Conservation (phyloP, 1,284 basidiomycete genomes). For the Moesziomyces globuligerus region DNA sequence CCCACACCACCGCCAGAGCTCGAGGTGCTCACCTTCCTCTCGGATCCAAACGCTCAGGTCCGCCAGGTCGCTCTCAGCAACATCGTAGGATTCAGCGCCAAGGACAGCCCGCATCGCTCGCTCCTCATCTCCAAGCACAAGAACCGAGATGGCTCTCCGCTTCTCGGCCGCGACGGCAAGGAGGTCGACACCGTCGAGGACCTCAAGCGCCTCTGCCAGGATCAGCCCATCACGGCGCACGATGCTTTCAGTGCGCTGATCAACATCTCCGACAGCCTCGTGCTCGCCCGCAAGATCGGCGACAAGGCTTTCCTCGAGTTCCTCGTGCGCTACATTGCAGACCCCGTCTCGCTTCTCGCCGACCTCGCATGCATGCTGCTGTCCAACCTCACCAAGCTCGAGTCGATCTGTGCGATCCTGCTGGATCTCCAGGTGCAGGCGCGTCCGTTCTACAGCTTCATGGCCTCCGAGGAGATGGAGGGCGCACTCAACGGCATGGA, state of each 20-base stretch:
- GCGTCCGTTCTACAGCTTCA: constrained; percentile 61
- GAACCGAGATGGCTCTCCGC: constrained; percentile 48
- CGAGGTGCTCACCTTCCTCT: constrained; percentile 84
- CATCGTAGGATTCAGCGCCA: constrained; percentile 71
- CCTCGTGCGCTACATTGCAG: constrained; percentile 88
- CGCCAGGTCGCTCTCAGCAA: constrained; percentile 86
- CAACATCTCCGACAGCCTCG: constrained; percentile 87
- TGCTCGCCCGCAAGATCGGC: constrained; percentile 76
- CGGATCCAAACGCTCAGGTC: constrained; percentile 86
- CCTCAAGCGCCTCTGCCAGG: constrained; percentile 83
- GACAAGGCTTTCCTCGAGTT: constrained; percentile 83
- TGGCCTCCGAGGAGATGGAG: constrained; percentile 55
- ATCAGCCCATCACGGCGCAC: constrained; percentile 83
- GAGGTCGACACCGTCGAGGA: constrained; percentile 70
- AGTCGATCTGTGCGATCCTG: constrained; percentile 76
- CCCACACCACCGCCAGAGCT: constrained; percentile 47
- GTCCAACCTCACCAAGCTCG: constrained; percentile 88
- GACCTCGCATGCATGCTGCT: constrained; percentile 96
- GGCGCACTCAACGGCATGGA: constrained; percentile 58
- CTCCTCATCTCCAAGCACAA: constrained; percentile 58
- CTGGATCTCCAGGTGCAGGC: constrained; percentile 72
- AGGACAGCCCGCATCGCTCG: constrained; percentile 50
- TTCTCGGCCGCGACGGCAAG: constrained; percentile 55
- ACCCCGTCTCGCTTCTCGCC: constrained; percentile 86
- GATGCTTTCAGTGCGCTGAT: constrained; percentile 93